These are phyloP conservation scores for Incumbomyces delicatus DNA, from an alignment of 2,329 filamentous ascomycete species.

Conservation along the genomic window DNA sequence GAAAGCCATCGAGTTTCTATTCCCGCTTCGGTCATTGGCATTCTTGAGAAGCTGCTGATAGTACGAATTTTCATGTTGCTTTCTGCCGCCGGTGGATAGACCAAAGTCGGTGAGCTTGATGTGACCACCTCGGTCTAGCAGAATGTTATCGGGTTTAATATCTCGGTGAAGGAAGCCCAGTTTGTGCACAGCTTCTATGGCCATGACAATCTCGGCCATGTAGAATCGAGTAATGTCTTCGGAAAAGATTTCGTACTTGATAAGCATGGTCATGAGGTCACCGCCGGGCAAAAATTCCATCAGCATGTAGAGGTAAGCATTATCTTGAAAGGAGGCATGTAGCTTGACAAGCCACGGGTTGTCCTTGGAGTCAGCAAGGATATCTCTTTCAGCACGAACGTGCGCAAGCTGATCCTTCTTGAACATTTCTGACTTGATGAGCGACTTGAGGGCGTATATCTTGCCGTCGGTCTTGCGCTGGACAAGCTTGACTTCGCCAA, in stretches of 20 bases:
- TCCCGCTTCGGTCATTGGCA: slow-evolving; percentile 58
- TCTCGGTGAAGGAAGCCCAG: slow-evolving; percentile 98
- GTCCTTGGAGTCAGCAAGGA: slow-evolving; percentile 88
- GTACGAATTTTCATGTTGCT: slow-evolving; percentile 95
- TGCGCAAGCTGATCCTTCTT: slow-evolving; percentile 97
- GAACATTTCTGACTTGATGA: slow-evolving; percentile 99
- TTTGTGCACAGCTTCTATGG: slow-evolving; percentile 98
- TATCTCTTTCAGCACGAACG: slow-evolving; percentile 94
- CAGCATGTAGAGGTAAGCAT: slow-evolving; percentile 93
- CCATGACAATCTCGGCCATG: slow-evolving; percentile 94
- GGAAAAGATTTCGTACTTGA: slow-evolving; percentile 99
- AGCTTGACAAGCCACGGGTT: slow-evolving; percentile 99
- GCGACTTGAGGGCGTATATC: slow-evolving; percentile 95
- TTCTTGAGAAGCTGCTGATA: slow-evolving; percentile 89
- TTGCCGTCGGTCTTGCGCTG: slow-evolving; percentile 94
- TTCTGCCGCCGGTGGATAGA: slow-evolving; percentile 94
- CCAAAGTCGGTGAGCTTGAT: slow-evolving; percentile 98
- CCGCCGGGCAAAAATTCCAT: slow-evolving; percentile 99
- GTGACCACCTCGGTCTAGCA: slow-evolving; percentile 88
- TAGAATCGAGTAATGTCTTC: slow-evolving; percentile 98
- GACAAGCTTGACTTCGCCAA: slow-evolving; percentile 95
- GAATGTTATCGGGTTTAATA: slow-evolving; percentile 98
- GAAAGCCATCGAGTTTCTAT: slow-evolving; percentile 87
- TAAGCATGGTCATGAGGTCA: slow-evolving; percentile 99
- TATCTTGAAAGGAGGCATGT: slow-evolving; percentile 95